Evolutionary conservation across 2,329 filamentous ascomycete genomes (phyloP).

Genomic region (Phialophora expanda): DNA sequence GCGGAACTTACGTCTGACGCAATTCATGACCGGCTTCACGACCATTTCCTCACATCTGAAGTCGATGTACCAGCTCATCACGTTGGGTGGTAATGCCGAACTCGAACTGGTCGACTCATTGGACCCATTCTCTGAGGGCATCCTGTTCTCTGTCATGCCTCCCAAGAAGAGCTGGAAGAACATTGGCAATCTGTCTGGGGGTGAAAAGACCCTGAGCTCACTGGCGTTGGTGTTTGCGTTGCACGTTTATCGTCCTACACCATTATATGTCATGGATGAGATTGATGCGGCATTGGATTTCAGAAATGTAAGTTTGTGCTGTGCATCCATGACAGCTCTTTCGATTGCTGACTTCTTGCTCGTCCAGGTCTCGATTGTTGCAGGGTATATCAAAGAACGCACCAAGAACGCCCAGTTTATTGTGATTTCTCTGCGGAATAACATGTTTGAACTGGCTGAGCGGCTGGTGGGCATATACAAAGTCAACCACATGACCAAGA

Average conservation of each 20-base stretch:
- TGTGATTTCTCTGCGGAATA: slow-evolving; percentile 95
- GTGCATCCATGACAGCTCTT: background rate
- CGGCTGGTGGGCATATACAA: slow-evolving; percentile 97
- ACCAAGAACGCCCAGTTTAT: slow-evolving; percentile 99
- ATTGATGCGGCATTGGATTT: slow-evolving; percentile 98
- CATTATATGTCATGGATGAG: slow-evolving; percentile 99
- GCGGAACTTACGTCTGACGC: slow-evolving; percentile 84
- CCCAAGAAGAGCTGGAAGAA: slow-evolving; percentile 99
- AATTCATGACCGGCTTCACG: slow-evolving; percentile 98
- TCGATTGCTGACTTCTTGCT: slow-evolving; percentile 5
- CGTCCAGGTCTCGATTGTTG: slow-evolving; percentile 86
- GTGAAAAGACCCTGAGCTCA: slow-evolving; percentile 94
- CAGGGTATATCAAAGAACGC: slow-evolving; percentile 97
- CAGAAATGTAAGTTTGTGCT: slow-evolving; percentile 76
- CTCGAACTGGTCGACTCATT: slow-evolving; percentile 94
- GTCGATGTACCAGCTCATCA: slow-evolving; percentile 99
- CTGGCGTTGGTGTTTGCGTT: slow-evolving; percentile 96
- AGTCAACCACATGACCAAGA: slow-evolving; percentile 98
- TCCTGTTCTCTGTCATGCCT: slow-evolving; percentile 97
- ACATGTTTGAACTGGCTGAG: slow-evolving; percentile 99
- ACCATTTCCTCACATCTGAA: slow-evolving; percentile 92
- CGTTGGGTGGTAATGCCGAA: slow-evolving; percentile 98
- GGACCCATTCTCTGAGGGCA: slow-evolving; percentile 96
- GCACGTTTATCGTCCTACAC: slow-evolving; percentile 97
- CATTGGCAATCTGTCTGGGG: slow-evolving; percentile 92